Evolutionary conservation across 2,329 filamentous ascomycete species (phyloP).

Genomic region (Colletotrichum viniferum): DNA sequence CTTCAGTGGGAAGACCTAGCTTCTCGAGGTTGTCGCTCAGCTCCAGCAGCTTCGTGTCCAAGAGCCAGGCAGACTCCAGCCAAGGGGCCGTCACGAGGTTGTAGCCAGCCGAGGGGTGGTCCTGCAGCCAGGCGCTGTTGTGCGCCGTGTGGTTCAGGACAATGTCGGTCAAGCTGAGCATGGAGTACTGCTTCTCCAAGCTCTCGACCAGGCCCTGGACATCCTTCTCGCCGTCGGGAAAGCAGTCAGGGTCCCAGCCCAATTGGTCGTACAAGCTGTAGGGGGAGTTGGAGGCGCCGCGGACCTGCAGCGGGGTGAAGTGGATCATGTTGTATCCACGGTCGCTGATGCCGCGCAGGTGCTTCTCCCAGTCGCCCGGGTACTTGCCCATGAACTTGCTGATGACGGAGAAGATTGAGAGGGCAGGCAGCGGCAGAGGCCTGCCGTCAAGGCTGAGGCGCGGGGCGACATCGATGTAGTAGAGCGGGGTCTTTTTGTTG

Average conservation of each 20-base stretch:
- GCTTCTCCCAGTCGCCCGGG: slow-evolving; percentile 86
- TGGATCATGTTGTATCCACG: slow-evolving; percentile 99
- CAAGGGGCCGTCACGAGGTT: slow-evolving; percentile 89
- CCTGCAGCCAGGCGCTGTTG: slow-evolving; percentile 92
- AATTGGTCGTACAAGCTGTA: slow-evolving; percentile 97
- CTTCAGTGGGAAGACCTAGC: slow-evolving; percentile 76
- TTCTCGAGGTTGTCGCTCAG: slow-evolving; percentile 76
- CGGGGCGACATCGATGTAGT: slow-evolving; percentile 95
- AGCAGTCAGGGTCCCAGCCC: slow-evolving; percentile 79
- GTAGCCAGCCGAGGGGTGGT: slow-evolving; percentile 95
- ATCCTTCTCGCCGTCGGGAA: slow-evolving; percentile 85
- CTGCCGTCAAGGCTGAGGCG: slow-evolving; percentile 75
- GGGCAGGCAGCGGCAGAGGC: slow-evolving; percentile 79
- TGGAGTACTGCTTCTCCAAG: slow-evolving; percentile 83
- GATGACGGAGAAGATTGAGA: slow-evolving; percentile 91
- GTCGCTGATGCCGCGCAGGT: slow-evolving; percentile 85
- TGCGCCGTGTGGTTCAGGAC: slow-evolving; percentile 98
- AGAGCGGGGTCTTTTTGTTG: slow-evolving; percentile 73
- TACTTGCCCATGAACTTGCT: slow-evolving; percentile 99
- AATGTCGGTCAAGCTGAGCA: slow-evolving; percentile 91
- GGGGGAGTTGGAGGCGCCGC: slow-evolving; percentile 91
- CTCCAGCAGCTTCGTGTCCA: slow-evolving; percentile 70
- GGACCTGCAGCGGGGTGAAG: slow-evolving; percentile 90
- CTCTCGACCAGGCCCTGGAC: slow-evolving; percentile 76
- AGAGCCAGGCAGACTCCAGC: slow-evolving; percentile 67